A percentile compares a stretch with the other conserved stretches of the same genome.
Conservation (phyloP, 331 rosid species). For the Cucumis variabilis region DNA sequence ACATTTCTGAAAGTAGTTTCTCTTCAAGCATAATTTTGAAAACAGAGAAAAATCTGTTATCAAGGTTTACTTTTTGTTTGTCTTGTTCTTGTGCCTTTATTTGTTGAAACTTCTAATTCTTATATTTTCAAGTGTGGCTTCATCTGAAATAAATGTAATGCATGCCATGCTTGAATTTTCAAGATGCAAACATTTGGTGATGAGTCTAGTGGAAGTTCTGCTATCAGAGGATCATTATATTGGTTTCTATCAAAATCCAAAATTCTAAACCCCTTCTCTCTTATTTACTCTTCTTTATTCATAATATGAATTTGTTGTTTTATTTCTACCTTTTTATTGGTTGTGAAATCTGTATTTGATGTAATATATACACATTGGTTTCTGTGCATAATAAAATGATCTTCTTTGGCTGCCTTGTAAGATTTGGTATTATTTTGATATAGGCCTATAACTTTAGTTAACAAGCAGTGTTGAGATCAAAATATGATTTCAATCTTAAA, state of each 20-base stretch:
- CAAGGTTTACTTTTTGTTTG: neutral
- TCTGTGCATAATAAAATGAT: neutral
- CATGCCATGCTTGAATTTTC: neutral
- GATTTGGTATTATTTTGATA: neutral
- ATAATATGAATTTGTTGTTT: slow-evolving; percentile 10
- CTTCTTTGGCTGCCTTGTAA: neutral
- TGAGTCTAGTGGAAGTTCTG: slow-evolving; percentile 26
- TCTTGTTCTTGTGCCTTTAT: neutral
- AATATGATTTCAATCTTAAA: too few species aligned
- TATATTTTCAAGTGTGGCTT: neutral
- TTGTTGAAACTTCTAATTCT: neutral
- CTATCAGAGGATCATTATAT: slow-evolving; percentile 17
- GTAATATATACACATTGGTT: neutral
- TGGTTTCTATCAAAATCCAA: slow-evolving; percentile 14
- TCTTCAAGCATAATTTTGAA: neutral
- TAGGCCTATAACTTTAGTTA: neutral
- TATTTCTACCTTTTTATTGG: neutral
- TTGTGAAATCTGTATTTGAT: neutral
- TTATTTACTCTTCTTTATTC: neutral
- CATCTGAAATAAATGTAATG: neutral
- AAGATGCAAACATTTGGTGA: slow-evolving; percentile 5
- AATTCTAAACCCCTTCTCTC: neutral
- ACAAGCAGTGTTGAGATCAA: neutral
- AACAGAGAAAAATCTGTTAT: neutral
- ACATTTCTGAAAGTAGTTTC: neutral